Base-by-base conservation (phyloP, 2,329 filamentous ascomycete genomes). In the Rosellinia necatrix region DNA sequence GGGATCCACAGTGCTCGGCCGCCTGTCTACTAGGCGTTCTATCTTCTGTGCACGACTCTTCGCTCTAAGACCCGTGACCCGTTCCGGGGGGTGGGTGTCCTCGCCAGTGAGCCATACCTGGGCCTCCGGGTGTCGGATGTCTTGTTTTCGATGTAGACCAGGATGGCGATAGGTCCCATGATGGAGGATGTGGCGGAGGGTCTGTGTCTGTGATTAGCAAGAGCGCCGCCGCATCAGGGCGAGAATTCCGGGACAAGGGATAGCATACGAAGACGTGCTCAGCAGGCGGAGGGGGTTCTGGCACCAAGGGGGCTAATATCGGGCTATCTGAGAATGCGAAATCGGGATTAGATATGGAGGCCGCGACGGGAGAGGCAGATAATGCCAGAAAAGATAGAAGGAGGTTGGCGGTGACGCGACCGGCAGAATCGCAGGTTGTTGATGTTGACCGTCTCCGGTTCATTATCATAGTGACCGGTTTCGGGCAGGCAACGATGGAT, bases 101-200 rank as follows among this genome's bases (percentile, higher is more conserved):
- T 87, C 84, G 48, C 81, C 80, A 9, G 82, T 78, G 53, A 89
- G 76, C 75, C 82, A 88, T 41, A 93, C 75, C 29, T 79, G 74
- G 13, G 86, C 81, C 40, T 85, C 77, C 8, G 80, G 74, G 17
- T 82, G 75, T 37, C 70, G 59, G 27, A 97, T 78, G 71, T 97
- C 91, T 59, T 88, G 80, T 65, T 85, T 87, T 56, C 88, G 82
- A 72, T 97, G 91, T 13, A 97, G 82, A 4, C 81, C 74, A 2
- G 92, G 92, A 64, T 96, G 84, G 64, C 82, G 77, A 72, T 93
- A 83, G 35, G 91, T 89, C 56, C 93, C 93, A 75, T 96, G 92
- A 71, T 97, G 92, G 75, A 91, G 94, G 68, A 97, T 87, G 74
- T 99, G 93, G 66, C 91, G 87, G 53, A 99, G 83, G 81, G 71